A percentile compares a stretch with the other conserved stretches of the same genome.
Evolutionary conservation across 768 basidiomycete genomes (phyloP).

Genomic region (Pseudohyphozyma bogoriensis): DNA sequence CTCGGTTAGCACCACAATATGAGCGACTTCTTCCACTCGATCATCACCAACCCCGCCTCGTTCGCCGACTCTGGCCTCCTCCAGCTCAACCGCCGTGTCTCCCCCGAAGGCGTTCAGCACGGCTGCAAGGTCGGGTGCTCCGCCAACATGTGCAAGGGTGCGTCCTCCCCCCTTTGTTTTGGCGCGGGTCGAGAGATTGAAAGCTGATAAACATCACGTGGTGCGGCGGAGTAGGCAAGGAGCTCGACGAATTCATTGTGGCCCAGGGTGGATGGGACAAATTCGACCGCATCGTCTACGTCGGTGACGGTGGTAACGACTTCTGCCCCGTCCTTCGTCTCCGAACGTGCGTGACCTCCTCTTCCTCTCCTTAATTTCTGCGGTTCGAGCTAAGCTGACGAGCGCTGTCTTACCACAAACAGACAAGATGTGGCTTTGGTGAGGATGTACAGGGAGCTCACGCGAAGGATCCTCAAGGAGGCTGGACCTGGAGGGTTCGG

Average conservation of each 20-base stretch:
- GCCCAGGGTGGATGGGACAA: slow-evolving; percentile 46
- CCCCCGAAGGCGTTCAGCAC: slow-evolving; percentile 69
- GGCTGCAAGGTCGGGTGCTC: slow-evolving; percentile 76
- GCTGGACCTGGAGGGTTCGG: slow-evolving; percentile 46
- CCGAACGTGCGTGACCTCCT: slow-evolving; percentile 47
- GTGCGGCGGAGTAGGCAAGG: slow-evolving; percentile 54
- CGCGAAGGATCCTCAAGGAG: slow-evolving; percentile 65
- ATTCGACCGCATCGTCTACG: slow-evolving; percentile 72
- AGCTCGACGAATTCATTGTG: slow-evolving; percentile 70
- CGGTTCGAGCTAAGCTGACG: no score
- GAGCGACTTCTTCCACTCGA: slow-evolving; percentile 60
- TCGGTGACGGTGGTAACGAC: slow-evolving; percentile 92
- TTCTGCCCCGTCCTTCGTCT: slow-evolving; percentile 84
- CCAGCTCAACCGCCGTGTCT: slow-evolving; percentile 62
- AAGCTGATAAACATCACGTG: not conserved
- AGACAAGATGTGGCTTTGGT: slow-evolving; percentile 80
- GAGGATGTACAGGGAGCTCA: slow-evolving; percentile 64
- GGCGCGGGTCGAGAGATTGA: no score
- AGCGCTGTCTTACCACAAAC: slow-evolving; percentile 1
- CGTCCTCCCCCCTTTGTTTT: not conserved
- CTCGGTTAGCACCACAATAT: slow-evolving; percentile 59
- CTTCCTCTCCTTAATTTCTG: not conserved
- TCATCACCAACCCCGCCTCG: slow-evolving; percentile 84
- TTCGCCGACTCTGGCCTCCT: slow-evolving; percentile 65
- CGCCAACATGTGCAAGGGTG: slow-evolving; percentile 97